Percentiles rank a stretch among this genome's conserved stretches.
Conservation (phyloP, 1,139 yeast species). For the Saccharomyces hybrid region DNA sequence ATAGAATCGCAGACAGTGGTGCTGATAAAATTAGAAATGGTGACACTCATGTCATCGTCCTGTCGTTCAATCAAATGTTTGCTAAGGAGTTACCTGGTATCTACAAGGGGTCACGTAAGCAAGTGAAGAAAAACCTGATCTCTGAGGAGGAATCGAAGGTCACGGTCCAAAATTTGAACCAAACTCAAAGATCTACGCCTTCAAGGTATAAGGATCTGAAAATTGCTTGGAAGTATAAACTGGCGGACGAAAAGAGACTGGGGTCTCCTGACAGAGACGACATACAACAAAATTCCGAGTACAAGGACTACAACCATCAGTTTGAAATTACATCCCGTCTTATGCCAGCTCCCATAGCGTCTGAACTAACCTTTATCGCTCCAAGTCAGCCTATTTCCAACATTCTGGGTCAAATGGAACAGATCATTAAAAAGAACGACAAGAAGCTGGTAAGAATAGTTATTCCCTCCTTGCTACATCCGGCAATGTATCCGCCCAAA, state of each 20-base stretch:
- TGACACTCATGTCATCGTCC: constrained; percentile 56
- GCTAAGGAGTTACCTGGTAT: constrained; percentile 71
- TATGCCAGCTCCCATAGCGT: constrained; percentile 55
- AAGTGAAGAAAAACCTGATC: constrained; percentile 54
- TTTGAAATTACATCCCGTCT: constrained; percentile 70
- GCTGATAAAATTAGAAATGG: constrained; percentile 23
- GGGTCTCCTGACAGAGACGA: constrained; percentile 22
- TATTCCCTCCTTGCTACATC: constrained; percentile 72
- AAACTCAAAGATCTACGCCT: constrained; percentile 18
- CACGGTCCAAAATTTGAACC: constrained; percentile 59
- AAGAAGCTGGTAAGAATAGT: constrained; percentile 54
- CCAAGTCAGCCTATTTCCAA: constrained; percentile 23
- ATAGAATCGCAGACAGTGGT: constrained; percentile 38
- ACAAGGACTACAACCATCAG: constrained; percentile 53
- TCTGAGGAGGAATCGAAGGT: constrained; percentile 53
- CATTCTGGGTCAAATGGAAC: constrained; percentile 39
- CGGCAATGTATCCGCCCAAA: constrained; percentile 62
- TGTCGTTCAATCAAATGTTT: constrained; percentile 60
- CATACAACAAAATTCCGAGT: constrained; percentile 26
- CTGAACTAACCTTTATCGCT: constrained; percentile 53
- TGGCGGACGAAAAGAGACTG: constrained; percentile 38
- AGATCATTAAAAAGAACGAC: constrained; percentile 37
- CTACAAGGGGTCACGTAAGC: constrained; percentile 63
- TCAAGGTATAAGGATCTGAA: constrained; percentile 47
- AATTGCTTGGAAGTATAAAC: constrained; percentile 84